phyloP scores from a whole-genome alignment of 2,329 filamentous ascomycete species.

The Talaromyces sp. region DNA sequence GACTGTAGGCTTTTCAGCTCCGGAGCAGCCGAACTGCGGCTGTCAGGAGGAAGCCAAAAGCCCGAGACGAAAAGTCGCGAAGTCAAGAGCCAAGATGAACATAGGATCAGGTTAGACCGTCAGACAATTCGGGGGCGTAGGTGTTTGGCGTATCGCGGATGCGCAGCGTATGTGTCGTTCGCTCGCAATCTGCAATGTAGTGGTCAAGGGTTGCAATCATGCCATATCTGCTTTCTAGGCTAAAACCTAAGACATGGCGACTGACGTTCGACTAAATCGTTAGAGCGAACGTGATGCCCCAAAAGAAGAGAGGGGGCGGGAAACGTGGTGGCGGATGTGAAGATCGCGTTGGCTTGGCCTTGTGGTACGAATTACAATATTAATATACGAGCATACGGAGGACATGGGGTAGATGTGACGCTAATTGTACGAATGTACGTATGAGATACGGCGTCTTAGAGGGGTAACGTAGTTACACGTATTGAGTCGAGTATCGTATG shows the following conservation, averaged over 20 bases:
- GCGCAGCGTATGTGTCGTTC: neutral
- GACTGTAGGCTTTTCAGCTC: neutral
- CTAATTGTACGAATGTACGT: neutral
- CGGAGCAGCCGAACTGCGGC: neutral
- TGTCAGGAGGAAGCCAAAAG: neutral
- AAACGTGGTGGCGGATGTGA: neutral
- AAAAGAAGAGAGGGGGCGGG: neutral
- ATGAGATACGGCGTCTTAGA: neutral
- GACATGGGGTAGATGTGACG: neutral
- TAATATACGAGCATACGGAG: neutral
- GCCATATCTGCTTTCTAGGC: neutral
- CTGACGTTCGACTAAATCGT: neutral
- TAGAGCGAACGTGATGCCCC: neutral
- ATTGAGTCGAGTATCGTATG: neutral
- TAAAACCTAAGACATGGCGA: neutral
- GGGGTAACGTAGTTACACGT: neutral
- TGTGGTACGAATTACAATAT: neutral
- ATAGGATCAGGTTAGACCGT: neutral
- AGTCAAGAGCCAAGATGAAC: neutral
- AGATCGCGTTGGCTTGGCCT: neutral
- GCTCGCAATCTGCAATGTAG: slow-evolving; percentile 1
- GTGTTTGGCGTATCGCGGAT: neutral
- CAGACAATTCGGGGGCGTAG: neutral
- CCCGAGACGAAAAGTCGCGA: neutral
- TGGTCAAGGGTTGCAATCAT: neutral